phyloP scores from a whole-genome alignment of 2,329 filamentous ascomycete genomes.

The Geoglossum cookeanum region DNA sequence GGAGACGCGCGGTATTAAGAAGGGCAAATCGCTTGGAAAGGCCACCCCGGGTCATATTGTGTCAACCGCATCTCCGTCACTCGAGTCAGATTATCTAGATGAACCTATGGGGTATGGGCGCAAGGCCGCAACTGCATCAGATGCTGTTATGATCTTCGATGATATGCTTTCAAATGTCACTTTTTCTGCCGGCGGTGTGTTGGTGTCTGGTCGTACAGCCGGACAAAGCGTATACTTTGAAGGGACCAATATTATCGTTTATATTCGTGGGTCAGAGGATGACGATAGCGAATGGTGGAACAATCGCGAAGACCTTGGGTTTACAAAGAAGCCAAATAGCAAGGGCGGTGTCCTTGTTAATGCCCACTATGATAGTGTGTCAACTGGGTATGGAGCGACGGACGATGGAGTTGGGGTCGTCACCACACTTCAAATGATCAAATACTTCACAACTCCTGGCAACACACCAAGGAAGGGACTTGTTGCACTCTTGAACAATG shows the following conservation, averaged over 20 bases:
- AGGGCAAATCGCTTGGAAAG: conserved; percentile 7
- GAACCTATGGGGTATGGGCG: conserved; percentile 14
- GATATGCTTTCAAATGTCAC: conserved; percentile 66
- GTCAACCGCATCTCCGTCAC: neutral
- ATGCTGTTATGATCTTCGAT: conserved; percentile 42
- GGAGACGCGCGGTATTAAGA: neutral
- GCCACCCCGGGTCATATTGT: neutral
- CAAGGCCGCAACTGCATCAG: conserved; percentile 1
- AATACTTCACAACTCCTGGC: conserved; percentile 57
- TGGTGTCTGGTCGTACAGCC: conserved; percentile 3
- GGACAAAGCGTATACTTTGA: conserved; percentile 58
- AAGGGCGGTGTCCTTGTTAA: conserved; percentile 77
- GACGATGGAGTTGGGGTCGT: conserved; percentile 85
- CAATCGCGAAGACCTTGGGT: conserved; percentile 15
- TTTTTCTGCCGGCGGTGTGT: conserved; percentile 27
- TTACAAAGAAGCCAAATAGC: conserved; percentile 30
- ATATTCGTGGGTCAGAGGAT: conserved; percentile 67
- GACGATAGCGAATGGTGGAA: conserved; percentile 58
- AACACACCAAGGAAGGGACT: conserved; percentile 63
- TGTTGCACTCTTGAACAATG: conserved; percentile 79
- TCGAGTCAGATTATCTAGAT: neutral
- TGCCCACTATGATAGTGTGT: conserved; percentile 86
- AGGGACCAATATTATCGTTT: conserved; percentile 79
- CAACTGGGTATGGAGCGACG: conserved; percentile 80
- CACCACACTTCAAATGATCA: conserved; percentile 67